Evolutionary conservation across 164 flowering plant species (phyloP).

Genomic region (Kingdonia uniflora): DNA sequence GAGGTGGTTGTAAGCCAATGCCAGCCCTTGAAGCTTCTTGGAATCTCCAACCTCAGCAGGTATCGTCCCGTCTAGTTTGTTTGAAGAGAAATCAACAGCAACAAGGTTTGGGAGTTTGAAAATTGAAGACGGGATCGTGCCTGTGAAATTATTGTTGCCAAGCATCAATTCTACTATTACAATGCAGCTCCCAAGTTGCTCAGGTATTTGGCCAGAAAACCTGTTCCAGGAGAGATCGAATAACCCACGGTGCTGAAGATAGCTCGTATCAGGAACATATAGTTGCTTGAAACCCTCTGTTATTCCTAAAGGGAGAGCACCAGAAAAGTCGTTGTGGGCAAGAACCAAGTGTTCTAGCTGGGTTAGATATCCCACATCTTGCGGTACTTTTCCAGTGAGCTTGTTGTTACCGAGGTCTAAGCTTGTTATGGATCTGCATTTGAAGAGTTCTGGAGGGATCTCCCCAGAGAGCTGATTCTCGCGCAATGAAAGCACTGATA

Average conservation of each 20-base stretch:
- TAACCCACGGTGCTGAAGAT: slow-evolving; percentile 10
- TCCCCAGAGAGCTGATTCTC: slow-evolving; percentile 10
- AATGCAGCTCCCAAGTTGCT: slow-evolving; percentile 9
- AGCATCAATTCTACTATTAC: slow-evolving; percentile 9
- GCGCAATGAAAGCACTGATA: slow-evolving; percentile 8
- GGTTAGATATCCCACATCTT: slow-evolving; percentile 1
- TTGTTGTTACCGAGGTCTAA: slow-evolving; percentile 12
- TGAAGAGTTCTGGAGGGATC: slow-evolving; percentile 6
- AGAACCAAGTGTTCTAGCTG: slow-evolving; percentile 11
- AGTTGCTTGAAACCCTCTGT: slow-evolving; percentile 10
- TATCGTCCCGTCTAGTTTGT: slow-evolving; percentile 10
- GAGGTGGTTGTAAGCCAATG: slow-evolving; percentile 7
- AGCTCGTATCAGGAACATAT: slow-evolving; percentile 8
- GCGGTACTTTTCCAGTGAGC: slow-evolving; percentile 6
- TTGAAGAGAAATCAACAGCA: slow-evolving; percentile 9
- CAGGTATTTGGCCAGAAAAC: slow-evolving; percentile 11
- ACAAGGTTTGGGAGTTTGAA: slow-evolving; percentile 9
- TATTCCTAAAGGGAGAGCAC: slow-evolving; percentile 10
- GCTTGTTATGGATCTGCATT: slow-evolving; percentile 6
- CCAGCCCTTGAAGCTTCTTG: slow-evolving; percentile 10
- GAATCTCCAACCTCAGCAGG: slow-evolving; percentile 5
- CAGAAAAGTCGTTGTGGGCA: slow-evolving; percentile 9
- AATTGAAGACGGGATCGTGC: slow-evolving; percentile 6
- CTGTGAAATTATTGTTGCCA: slow-evolving; percentile 7
- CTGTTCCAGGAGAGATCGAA: slow-evolving; percentile 10